A percentile compares a stretch with the other conserved stretches of the same genome.
phyloP scores from a whole-genome alignment of 1,284 basidiomycete genomes.

The Amylostereum areolatum region DNA sequence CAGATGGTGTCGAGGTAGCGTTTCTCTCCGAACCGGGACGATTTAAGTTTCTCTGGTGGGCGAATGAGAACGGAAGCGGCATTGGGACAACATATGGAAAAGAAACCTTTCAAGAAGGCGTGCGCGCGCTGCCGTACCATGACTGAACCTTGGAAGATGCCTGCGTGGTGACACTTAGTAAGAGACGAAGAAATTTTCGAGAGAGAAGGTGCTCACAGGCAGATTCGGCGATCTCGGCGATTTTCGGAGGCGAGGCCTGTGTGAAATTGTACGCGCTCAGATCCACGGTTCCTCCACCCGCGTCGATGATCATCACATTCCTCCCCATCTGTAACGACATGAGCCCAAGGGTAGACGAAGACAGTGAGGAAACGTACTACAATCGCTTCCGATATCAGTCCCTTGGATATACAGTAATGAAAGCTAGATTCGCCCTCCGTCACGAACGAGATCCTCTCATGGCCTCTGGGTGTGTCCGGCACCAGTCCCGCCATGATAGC shows the following conservation, averaged over 20 bases:
- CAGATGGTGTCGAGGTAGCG: background rate
- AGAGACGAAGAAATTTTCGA: too few relatives aligned
- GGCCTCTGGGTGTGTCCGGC: conserved; percentile 15
- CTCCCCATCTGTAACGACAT: conserved; percentile 1
- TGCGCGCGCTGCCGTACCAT: conserved; percentile 38
- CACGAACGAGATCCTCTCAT: conserved; percentile 29
- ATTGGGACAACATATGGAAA: too few relatives aligned
- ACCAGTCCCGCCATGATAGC: conserved; percentile 24
- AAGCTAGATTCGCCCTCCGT: conserved; percentile 41
- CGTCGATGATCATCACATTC: conserved; percentile 11
- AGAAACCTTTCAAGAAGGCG: conserved; percentile 17
- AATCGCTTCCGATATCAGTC: conserved; percentile 23
- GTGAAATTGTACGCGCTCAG: conserved; percentile 9
- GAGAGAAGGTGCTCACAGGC: conserved; percentile 1
- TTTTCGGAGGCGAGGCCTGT: conserved; percentile 2
- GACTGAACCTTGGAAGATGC: conserved; percentile 30
- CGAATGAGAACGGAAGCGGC: background rate
- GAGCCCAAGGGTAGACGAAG: background rate
- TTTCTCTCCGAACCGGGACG: background rate
- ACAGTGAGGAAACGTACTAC: conserved; percentile 12
- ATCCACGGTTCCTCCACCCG: conserved; percentile 14
- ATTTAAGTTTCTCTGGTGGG: background rate
- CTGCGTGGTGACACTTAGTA: conserved; percentile 10
- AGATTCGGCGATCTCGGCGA: conserved; percentile 7
- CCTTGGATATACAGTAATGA: conserved; percentile 33